These are phyloP conservation scores for Pseudogymnoascus sp. DNA, from an alignment of 2,329 filamentous ascomycete genomes.

Conservation along the genomic window DNA sequence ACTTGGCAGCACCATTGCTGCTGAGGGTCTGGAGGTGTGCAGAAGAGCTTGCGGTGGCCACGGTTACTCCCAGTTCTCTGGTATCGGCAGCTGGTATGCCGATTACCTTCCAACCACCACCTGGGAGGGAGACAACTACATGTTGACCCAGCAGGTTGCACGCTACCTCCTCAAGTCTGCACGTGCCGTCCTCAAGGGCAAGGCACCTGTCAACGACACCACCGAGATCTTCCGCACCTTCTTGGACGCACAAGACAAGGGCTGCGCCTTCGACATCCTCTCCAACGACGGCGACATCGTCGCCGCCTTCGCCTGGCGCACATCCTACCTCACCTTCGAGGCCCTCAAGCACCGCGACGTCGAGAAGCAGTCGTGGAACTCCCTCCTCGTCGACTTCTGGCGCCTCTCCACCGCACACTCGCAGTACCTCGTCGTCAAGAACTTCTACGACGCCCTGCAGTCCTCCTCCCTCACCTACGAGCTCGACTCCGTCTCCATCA, in stretches of 20 bases:
- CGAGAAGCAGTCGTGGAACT: slow-evolving; percentile 72
- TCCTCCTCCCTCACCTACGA: slow-evolving; percentile 43
- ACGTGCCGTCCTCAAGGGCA: slow-evolving; percentile 59
- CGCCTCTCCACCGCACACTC: slow-evolving; percentile 67
- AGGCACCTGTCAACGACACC: slow-evolving; percentile 60
- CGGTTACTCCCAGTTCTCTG: slow-evolving; percentile 67
- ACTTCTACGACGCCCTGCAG: slow-evolving; percentile 66
- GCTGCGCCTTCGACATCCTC: slow-evolving; percentile 69
- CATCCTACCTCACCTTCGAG: slow-evolving; percentile 68
- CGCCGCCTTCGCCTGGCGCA: slow-evolving; percentile 67
- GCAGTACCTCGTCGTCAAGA: slow-evolving; percentile 72
- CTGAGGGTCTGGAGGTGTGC: slow-evolving; percentile 67
- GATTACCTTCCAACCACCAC: slow-evolving; percentile 62
- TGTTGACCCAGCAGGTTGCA: slow-evolving; percentile 73
- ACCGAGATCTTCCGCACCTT: slow-evolving; percentile 59
- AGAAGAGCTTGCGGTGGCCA: slow-evolving; percentile 71
- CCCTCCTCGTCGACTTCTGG: slow-evolving; percentile 70
- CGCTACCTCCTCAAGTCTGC: slow-evolving; percentile 70
- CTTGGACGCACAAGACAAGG: slow-evolving; percentile 58
- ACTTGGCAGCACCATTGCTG: slow-evolving; percentile 62
- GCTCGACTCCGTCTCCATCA: slow-evolving; percentile 50
- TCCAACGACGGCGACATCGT: slow-evolving; percentile 63
- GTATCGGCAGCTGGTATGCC: slow-evolving; percentile 68
- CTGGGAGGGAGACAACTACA: slow-evolving; percentile 77
- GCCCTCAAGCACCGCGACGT: slow-evolving; percentile 66